Evolutionary conservation across 2,329 filamentous ascomycete genomes (phyloP), one percentile per base, ranked within the genome.

Genomic region (Daldinia eschscholtzii): DNA sequence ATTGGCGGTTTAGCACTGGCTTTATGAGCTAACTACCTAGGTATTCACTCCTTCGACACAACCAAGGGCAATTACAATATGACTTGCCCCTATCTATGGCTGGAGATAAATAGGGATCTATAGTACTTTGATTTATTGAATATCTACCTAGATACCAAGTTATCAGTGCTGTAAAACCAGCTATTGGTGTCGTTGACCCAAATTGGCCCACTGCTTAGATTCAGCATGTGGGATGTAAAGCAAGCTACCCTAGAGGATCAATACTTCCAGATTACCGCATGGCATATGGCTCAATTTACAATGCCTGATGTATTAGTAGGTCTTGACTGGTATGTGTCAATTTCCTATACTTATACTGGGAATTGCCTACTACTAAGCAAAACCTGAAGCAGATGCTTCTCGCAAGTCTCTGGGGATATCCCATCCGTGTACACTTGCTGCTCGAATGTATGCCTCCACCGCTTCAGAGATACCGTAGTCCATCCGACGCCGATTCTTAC

Each of bases 401-500:
- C 79, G 75, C 68, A 94, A 85, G 46, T 91, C 91, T 3, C 80
- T 77, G 0, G 93, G 92, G 3, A 94, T 81, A 55, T 83, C 77
- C 93, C 93, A 97, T 0, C 91, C 91, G 80, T 97, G 94, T 4
- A 80, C 72, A 0, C 69, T 72, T 67, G 92, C 93, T 10, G 91
- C 91, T 58, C 93, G 87, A 33, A 84, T 81, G 76, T 91, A 97
- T 2, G 93, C 93, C 0, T 89, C 86, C 1, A 93, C 83, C 0
- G 93, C 94, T 77, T 97, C 93, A 0, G 77, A 77, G 4, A 93
- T 85, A 0, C 83, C 82, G 76, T 97, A 97, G 70, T 92, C 86
- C 46, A 9, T 67, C 64, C 41, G 72, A 39, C 42, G 30, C 15
- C 2, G 26, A 1, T 18, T 18, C 10, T 15, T 52, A 2, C 3